phyloP scores from a whole-genome alignment of 192 early-diverging fungal species.

The Rhizophagus sp. region DNA sequence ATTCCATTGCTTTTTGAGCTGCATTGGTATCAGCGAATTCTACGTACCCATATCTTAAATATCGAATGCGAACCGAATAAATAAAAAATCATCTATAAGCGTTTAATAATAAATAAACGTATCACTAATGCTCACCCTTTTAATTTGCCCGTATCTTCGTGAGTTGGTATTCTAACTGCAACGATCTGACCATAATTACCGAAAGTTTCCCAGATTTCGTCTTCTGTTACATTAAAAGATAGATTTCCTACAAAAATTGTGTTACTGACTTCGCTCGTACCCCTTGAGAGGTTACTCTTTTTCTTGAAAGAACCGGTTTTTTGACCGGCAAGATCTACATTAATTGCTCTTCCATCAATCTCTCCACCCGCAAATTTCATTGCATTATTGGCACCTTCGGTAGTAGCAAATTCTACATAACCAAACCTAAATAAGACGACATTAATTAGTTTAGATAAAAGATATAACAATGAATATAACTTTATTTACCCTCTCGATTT shows the following conservation, averaged over 20 bases:
- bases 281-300: slow-evolving; percentile 33
- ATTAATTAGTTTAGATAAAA: slow-evolving; percentile 1
- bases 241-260: slow-evolving; percentile 87
- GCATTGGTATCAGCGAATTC: slow-evolving; percentile 71
- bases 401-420: slow-evolving; percentile 81
- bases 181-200: slow-evolving; percentile 63
- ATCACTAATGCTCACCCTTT: slow-evolving; percentile 55
- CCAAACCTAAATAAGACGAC: slow-evolving; percentile 62
- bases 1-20: slow-evolving; percentile 74
- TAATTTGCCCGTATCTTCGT: slow-evolving; percentile 69
- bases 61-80: background rate
- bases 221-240: slow-evolving; percentile 64
- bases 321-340: slow-evolving; percentile 71
- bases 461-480: background rate
- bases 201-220: slow-evolving; percentile 56
- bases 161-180: slow-evolving; percentile 70
- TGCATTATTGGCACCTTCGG: slow-evolving; percentile 69
- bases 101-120: too few species aligned
- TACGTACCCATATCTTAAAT: slow-evolving; percentile 79
- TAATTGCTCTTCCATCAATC: slow-evolving; percentile 81
- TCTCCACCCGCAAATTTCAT: slow-evolving; percentile 66
- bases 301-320: slow-evolving; percentile 41
- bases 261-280: slow-evolving; percentile 58
- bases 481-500: slow-evolving; percentile 68
- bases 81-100: background rate